Evolutionary conservation across 345 rosid genomes (phyloP).

Genomic region (Ceriops decandra): DNA sequence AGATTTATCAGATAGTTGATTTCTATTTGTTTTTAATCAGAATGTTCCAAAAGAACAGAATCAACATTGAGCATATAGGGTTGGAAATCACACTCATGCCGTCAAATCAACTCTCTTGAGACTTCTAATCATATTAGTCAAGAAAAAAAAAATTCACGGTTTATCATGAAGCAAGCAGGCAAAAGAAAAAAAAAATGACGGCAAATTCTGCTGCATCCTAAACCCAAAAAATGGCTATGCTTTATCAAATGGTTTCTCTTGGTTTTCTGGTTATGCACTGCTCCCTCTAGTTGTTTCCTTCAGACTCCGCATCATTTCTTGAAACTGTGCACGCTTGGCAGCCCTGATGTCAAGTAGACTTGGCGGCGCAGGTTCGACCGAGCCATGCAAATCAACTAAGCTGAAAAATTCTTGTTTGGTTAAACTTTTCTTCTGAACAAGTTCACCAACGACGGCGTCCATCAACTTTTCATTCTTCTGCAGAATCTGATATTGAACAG

Average conservation of each 20-base stretch:
- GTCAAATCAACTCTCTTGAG: too few species aligned
- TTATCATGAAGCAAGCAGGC: too few species aligned
- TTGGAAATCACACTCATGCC: too few species aligned
- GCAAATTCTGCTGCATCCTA: not conserved
- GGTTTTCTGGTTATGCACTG: constrained; percentile 7
- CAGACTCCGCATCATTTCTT: constrained; percentile 43
- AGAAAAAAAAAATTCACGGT: too few species aligned
- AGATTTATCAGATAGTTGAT: too few species aligned
- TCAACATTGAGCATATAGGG: too few species aligned
- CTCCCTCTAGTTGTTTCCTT: constrained; percentile 18
- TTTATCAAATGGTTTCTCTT: not conserved
- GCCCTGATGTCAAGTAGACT: constrained; percentile 62
- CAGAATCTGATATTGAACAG: constrained; percentile 44
- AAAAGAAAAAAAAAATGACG: too few species aligned
- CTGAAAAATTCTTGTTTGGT: constrained; percentile 66
- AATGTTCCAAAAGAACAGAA: too few species aligned
- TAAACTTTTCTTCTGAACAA: constrained; percentile 67
- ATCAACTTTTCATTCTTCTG: constrained; percentile 52
- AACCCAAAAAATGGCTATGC: not conserved
- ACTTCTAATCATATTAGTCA: too few species aligned
- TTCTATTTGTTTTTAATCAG: too few species aligned
- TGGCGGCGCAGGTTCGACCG: constrained; percentile 52
- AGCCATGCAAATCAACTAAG: constrained; percentile 68
- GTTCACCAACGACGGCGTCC: constrained; percentile 66
- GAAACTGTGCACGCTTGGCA: constrained; percentile 50